Base-by-base conservation (phyloP, 2,329 filamentous ascomycete species). In the Rhinocladiella similis region DNA sequence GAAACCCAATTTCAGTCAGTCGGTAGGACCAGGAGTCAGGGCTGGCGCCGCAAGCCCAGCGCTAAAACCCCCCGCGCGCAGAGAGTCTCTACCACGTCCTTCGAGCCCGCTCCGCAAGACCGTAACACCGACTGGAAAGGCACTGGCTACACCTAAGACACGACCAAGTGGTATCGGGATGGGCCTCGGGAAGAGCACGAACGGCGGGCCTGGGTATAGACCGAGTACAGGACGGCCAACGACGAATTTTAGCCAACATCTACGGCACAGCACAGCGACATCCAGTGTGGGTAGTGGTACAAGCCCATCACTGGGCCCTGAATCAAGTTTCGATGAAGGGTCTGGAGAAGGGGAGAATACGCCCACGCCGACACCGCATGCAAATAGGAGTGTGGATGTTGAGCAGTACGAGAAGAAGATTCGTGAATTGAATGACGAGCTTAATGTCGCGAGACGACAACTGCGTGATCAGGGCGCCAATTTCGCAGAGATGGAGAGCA, bases 401-500 rank as follows among this genome's bases (percentile, higher is more conserved):
- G 56, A 68, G 69, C 53, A 57, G 18, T 57, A 60, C 25, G 56
- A 63, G 41, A 53, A 25, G 41, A 61, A 58, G 38, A 62, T 86
- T 57, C 88, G 88, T 29, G 86, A 88, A 42, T 90, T 96, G 69
- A 72, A 95, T 6, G 86, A 88, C 65, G 81, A 84, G 29, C 78
- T 99, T 20, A 59, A 76, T 80, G 38, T 84, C 93, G 70, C 80
- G 97, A 18, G 86, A 91, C 62, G 91, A 96, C 60, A 86, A 91
- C 77, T 99, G n/a, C 88, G 87, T 65, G 94, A 97, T 42, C 94
- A 99, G 72, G 86, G 90, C 1, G 78, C 84, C 3, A 90, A 87
- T 16, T 75, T 99, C 50, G 81, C 86, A 13, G 94, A 99, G 65
- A 97, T 99, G 88, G 93, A 99, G 69, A 83, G 81, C 57, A 93